Evolutionary conservation across 148 eudicot genomes (phyloP).

Genomic region (Gaultheria prostrata): DNA sequence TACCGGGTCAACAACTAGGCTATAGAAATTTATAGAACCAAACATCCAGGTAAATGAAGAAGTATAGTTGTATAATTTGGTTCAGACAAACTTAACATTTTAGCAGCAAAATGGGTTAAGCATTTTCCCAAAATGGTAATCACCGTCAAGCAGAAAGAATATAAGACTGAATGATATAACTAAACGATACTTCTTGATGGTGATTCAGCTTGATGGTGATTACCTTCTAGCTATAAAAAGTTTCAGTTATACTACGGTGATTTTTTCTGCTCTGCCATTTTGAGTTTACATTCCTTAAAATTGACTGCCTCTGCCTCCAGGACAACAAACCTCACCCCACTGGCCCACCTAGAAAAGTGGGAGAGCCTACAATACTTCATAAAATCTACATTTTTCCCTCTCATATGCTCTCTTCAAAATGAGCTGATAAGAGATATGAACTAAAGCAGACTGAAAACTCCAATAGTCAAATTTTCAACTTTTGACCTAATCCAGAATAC

Average conservation of each 20-base stretch:
- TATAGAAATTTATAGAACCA: neutral
- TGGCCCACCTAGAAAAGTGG: neutral
- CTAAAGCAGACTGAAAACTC: constrained; percentile 1
- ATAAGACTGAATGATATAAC: neutral
- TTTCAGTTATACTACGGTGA: neutral
- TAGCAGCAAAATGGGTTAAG: neutral
- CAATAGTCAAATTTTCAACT: neutral
- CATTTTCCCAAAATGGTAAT: neutral
- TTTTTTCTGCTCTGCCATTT: neutral
- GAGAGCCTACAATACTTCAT: neutral
- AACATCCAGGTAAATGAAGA: neutral
- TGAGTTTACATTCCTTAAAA: neutral
- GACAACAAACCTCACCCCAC: neutral
- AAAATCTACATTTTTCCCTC: neutral
- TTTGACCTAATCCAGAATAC: neutral
- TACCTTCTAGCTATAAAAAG: neutral
- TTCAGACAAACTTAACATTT: neutral
- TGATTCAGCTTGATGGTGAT: neutral
- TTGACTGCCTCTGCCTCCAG: neutral
- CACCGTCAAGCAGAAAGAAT: neutral
- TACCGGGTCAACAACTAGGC: constrained; percentile 7
- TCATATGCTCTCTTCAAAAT: neutral
- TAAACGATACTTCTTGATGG: neutral
- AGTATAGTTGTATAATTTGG: neutral
- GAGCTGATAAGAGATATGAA: neutral